phyloP scores from a whole-genome alignment of 2,329 filamentous ascomycete genomes.

The Claviceps quebecensis region DNA sequence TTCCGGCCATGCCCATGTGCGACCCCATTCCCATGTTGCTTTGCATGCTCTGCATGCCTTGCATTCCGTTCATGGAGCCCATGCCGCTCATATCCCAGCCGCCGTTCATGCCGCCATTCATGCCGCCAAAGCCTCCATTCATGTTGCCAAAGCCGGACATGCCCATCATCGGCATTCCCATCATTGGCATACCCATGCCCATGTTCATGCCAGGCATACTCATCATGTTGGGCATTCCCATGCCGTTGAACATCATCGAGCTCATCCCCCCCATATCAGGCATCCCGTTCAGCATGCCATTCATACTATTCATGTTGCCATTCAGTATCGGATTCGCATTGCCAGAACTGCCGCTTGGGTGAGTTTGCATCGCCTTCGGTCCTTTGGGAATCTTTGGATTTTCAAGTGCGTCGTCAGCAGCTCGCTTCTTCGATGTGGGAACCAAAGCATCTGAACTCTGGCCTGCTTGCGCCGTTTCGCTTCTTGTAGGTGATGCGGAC shows the following conservation, averaged over 20 bases:
- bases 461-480: conserved; percentile 8
- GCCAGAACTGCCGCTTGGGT: conserved; percentile 22
- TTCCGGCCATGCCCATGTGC: conserved; percentile 11
- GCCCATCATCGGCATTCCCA: conserved; percentile 15
- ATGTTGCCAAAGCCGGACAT: conserved; percentile 10
- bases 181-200: conserved; percentile 16
- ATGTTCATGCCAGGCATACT: conserved; percentile 18
- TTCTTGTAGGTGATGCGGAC: conserved; percentile 15
- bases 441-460: conserved; percentile 18
- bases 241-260: conserved; percentile 10
- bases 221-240: conserved; percentile 20
- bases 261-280: conserved; percentile 26
- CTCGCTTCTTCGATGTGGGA: conserved; percentile 56
- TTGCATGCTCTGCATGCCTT: conserved; percentile 9
- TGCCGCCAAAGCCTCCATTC: conserved; percentile 8
- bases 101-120: conserved; percentile 15
- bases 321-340: conserved; percentile 28
- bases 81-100: conserved; percentile 22
- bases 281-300: conserved; percentile 28
- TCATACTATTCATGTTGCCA: conserved; percentile 24
- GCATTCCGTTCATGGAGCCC: conserved; percentile 14
- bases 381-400: conserved; percentile 52
- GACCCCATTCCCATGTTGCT: conserved; percentile 10
- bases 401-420: conserved; percentile 57
- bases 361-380: conserved; percentile 50